Base-by-base conservation (phyloP, 345 rosid genomes). In the Trapa incisa region DNA sequence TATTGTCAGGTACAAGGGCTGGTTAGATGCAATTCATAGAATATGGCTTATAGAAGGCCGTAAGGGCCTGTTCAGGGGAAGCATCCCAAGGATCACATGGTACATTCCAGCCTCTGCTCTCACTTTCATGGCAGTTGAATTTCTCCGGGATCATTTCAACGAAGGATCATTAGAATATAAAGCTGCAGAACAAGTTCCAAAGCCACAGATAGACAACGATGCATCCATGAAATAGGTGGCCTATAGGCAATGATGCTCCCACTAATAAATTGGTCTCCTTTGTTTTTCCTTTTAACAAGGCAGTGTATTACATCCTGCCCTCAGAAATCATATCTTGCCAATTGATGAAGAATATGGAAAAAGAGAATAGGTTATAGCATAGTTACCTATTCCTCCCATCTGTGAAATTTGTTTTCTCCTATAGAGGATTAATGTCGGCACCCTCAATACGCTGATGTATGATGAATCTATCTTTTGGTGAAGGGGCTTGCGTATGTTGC, bases 61-160 rank as follows among this genome's bases (percentile, higher is more conserved):
- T 0, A 80, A 83, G 54, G 98, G 97, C 7, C 72, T 92, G 72
- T 92, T 92, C 75, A 76, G 89, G 60, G 97, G 97, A 74, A 92
- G 98, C 77, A 71, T 92, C 71, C 96, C 98, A 32, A 83, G 98
- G 72, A 86, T 89, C 66, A 80, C 88, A 66, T 92, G 98, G 98
- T 88, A 92, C 70, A 80, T 92, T 75, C 96, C 98, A 32, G 98
- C 98, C 43, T 89, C 96, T 11, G 97, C 98, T 47, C 91, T 92
- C 16, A 92, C 91, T 12, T 92, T 92, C 89, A 92, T 92, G 98
- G 98, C 93, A 35, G 91, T 92, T 12, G 98, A 92, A 78, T 88
- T 86, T 75, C 87, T 92, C 35, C 83, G 98, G 71, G 88, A 80
- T 37, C 81, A 71, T 36, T 92, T 92, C 77, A 86, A 86, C 65